Percentiles rank a stretch among this genome's conserved stretches.
Evolutionary conservation across 805 yeast species (phyloP).

Genomic region (Brettanomyces sp.): DNA sequence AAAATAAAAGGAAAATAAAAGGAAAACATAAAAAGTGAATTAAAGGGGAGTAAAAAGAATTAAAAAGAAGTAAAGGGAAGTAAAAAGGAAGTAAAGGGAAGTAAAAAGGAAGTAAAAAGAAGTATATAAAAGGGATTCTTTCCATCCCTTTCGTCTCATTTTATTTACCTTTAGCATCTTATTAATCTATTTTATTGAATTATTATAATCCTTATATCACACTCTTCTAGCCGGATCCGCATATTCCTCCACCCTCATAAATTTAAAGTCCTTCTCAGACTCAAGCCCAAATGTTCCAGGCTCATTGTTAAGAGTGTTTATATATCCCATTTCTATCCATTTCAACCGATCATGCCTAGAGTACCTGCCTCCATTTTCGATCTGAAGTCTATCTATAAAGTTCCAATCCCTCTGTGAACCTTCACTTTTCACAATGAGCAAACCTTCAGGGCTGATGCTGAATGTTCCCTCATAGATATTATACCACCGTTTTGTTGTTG

Average conservation of each 20-base stretch:
- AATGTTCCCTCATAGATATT: slow-evolving; percentile 44
- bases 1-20: too few relatives aligned
- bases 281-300: slow-evolving; percentile 36
- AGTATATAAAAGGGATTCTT: too few relatives aligned
- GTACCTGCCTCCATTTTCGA: slow-evolving; percentile 47
- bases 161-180: too few relatives aligned
- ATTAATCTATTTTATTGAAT: too few relatives aligned
- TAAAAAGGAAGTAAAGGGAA: too few relatives aligned
- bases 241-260: slow-evolving; percentile 23
- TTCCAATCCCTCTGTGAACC: slow-evolving; percentile 54
- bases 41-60: too few relatives aligned
- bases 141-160: too few relatives aligned
- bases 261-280: slow-evolving; percentile 74
- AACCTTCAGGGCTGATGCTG: slow-evolving; percentile 46
- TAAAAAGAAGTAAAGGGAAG: too few relatives aligned
- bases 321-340: slow-evolving; percentile 59
- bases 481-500: slow-evolving; percentile 18
- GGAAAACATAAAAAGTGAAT: too few relatives aligned
- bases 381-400: slow-evolving; percentile 54
- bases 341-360: slow-evolving; percentile 59
- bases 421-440: slow-evolving; percentile 39
- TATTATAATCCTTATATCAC: too few relatives aligned
- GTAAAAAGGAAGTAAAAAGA: too few relatives aligned
- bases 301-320: slow-evolving; percentile 15
- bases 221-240: background rate